Conservation (phyloP, 768 basidiomycete genomes). For the Sporobolomyces phaffii region DNA sequence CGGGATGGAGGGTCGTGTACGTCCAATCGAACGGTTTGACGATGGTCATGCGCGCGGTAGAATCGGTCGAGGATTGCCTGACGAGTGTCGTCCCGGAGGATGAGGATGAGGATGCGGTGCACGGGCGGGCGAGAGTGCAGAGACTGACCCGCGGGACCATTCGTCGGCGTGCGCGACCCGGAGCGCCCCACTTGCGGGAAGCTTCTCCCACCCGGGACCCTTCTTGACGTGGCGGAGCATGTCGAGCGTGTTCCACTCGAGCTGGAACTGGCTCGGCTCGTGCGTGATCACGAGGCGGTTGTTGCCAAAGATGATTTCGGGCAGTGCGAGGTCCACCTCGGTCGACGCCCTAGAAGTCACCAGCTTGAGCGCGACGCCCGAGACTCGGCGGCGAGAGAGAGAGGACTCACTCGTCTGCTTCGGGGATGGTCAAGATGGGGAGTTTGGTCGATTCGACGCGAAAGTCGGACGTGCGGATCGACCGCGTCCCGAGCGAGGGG, state of each 20-base stretch:
- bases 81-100: too few species aligned
- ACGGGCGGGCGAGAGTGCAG: slow-evolving; percentile 51
- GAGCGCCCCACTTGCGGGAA: slow-evolving; percentile 65
- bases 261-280: slow-evolving; percentile 58
- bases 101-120: neutral
- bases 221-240: slow-evolving; percentile 70
- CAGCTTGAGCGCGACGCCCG: neutral
- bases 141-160: slow-evolving; percentile 59
- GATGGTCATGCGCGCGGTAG: slow-evolving; percentile 61
- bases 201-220: slow-evolving; percentile 45
- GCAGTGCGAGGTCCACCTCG: slow-evolving; percentile 65
- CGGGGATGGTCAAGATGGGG: slow-evolving; percentile 59
- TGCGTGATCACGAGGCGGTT: slow-evolving; percentile 70
- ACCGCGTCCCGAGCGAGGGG: slow-evolving; percentile 49
- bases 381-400: neutral
- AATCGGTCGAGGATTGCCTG: neutral
- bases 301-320: slow-evolving; percentile 94
- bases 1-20: slow-evolving; percentile 81
- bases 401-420: slow-evolving; percentile 27
- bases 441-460: slow-evolving; percentile 62
- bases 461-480: slow-evolving; percentile 67
- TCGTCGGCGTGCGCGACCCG: slow-evolving; percentile 91
- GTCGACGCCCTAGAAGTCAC: slow-evolving; percentile 44
- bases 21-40: slow-evolving; percentile 98
- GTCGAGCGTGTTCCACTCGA: slow-evolving; percentile 61